Base-by-base conservation (phyloP, 2,329 filamentous ascomycete genomes). In the Teratosphaeria gauchensis region DNA sequence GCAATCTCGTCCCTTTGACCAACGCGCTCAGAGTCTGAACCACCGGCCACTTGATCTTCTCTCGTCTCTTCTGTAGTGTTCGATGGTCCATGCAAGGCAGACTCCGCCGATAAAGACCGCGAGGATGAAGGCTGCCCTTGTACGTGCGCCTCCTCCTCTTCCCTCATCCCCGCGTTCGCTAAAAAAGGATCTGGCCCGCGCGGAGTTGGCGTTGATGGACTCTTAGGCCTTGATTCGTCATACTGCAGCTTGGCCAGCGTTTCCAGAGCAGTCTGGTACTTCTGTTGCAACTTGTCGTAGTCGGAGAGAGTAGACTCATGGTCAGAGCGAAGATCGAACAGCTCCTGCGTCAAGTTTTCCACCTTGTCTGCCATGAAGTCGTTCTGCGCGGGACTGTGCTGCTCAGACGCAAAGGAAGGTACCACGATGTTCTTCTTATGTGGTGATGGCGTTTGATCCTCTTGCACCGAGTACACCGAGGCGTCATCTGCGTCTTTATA, bases 281-380 rank as follows among this genome's bases (percentile, higher is more conserved):
- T 97, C 65, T 85, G 81, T 58, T 91, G 86, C 30, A 99, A 85
- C 53, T 85, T 76, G 63, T 95, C 89, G 66, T 87, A 92, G 59
- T 97, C 90, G 63, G 82, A 85, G 19, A 95, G 71, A 0, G 90
- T 92, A 8, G 82, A 79, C 72, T 97, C 92, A 67, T 99, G 94
- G 73, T 96, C 91, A 48, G 95, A 86, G 16, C 89, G 88, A 56
- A 99, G 82, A 66, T 94, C 90, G 59, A 96, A 83, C 1, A 99
- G 85, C 74, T 99, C 94, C 71, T 95, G 90, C 0, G 88, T 94
- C 48, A 97, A 88, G 46, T 81, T 87, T 68, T 97, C 92, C 14
- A 97, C 83, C 76, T 97, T 96, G 71, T 97, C 92, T 6, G 89
- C 88, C 56, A 96, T 89, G 67, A 91, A 91, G 63, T 87, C 88